A percentile compares a stretch with the other conserved stretches of the same genome.
phyloP scores from a whole-genome alignment of 192 early-diverging fungal species.

The Umbelopsis ramanniana region DNA sequence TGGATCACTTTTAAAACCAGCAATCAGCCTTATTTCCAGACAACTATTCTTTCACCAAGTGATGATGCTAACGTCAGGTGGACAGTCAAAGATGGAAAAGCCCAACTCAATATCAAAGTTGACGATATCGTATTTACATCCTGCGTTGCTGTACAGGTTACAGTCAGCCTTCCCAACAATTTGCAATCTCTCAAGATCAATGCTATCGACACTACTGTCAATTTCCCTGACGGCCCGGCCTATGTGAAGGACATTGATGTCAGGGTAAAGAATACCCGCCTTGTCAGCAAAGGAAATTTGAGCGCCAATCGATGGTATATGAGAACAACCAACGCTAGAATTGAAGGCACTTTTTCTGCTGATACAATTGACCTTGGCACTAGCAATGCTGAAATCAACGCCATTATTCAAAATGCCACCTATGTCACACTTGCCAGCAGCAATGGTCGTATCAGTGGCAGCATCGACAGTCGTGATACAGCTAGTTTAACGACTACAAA shows the following conservation, averaged over 20 bases:
- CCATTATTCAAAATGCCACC: not conserved
- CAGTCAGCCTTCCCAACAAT: not conserved
- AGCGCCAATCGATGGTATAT: not conserved
- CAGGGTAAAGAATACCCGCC: not conserved
- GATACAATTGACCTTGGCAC: not conserved
- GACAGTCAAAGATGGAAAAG: not conserved
- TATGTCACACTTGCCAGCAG: not conserved
- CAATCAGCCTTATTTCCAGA: not conserved
- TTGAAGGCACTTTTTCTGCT: slow-evolving; percentile 1
- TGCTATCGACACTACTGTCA: not conserved
- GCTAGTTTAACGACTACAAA: not conserved
- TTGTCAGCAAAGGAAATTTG: not conserved
- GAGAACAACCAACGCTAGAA: slow-evolving; percentile 1
- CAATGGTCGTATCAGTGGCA: not conserved
- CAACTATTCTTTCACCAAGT: not conserved
- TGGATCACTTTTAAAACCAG: not conserved
- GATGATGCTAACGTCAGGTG: not conserved
- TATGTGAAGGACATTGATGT: not conserved
- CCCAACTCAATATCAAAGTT: not conserved
- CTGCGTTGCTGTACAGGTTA: not conserved
- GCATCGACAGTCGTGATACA: not conserved
- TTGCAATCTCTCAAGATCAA: not conserved
- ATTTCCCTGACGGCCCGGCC: not conserved
- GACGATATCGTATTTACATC: not conserved
- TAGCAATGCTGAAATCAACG: not conserved